Conservation (phyloP, 352 stramenopile genomes). For the Pythium plurisporium region DNA sequence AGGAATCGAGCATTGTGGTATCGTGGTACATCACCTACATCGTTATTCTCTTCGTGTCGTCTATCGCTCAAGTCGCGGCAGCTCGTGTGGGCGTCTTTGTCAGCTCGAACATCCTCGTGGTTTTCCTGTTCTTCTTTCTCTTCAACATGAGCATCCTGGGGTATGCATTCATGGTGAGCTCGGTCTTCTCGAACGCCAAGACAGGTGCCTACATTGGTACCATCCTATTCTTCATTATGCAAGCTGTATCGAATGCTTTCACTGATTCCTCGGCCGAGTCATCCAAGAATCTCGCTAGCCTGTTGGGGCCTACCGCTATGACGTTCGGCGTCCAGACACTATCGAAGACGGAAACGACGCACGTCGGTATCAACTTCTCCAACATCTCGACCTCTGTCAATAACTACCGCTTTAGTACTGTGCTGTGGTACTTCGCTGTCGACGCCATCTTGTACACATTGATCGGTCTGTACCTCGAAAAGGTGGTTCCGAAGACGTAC, state of each 20-base stretch:
- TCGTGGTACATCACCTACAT: slow-evolving; percentile 83
- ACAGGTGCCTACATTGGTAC: slow-evolving; percentile 67
- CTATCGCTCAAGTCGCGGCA: slow-evolving; percentile 41
- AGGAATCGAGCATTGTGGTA: slow-evolving; percentile 42
- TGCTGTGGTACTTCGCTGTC: slow-evolving; percentile 82
- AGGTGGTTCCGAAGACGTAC: slow-evolving; percentile 88
- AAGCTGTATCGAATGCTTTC: slow-evolving; percentile 75
- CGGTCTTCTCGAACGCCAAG: slow-evolving; percentile 49
- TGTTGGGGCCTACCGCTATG: slow-evolving; percentile 71
- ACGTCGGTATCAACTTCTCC: slow-evolving; percentile 31
- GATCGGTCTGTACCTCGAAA: slow-evolving; percentile 87
- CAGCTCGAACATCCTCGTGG: slow-evolving; percentile 33
- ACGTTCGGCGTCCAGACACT: slow-evolving; percentile 66
- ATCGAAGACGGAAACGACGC: slow-evolving; percentile 48
- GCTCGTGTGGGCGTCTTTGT: slow-evolving; percentile 38
- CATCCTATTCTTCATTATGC: slow-evolving; percentile 73
- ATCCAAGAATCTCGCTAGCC: slow-evolving; percentile 21
- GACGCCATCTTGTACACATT: slow-evolving; percentile 89
- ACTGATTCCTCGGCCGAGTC: slow-evolving; percentile 38
- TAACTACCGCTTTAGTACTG: slow-evolving; percentile 48
- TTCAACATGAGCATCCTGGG: slow-evolving; percentile 74
- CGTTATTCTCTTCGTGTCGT: slow-evolving; percentile 39
- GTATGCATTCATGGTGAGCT: slow-evolving; percentile 71
- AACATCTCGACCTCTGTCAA: slow-evolving; percentile 47
- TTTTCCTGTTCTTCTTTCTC: slow-evolving; percentile 72